These are phyloP conservation scores for Uromyces viciae-fabae DNA, from an alignment of 1,284 basidiomycete species.

Conservation along the genomic window DNA sequence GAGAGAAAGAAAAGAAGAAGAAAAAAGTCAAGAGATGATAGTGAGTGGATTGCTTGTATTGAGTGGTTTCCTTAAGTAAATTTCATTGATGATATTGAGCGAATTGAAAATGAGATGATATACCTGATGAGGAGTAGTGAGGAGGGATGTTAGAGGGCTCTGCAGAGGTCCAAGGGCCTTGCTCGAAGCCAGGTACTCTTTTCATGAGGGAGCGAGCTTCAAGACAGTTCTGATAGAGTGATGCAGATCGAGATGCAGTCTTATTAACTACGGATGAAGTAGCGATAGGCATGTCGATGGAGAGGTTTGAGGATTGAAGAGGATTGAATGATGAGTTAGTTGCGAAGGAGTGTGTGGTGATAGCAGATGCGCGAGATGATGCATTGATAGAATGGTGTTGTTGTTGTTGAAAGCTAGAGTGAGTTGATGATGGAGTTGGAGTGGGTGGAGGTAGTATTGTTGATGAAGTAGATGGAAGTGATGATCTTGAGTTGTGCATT, in stretches of 20 bases:
- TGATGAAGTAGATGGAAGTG: too few species aligned
- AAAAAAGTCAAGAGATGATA: slow-evolving; percentile 55
- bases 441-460: too few species aligned
- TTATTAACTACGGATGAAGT: slow-evolving; percentile 68
- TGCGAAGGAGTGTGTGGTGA: slow-evolving; percentile 26
- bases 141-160: slow-evolving; percentile 50
- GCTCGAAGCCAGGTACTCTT: slow-evolving; percentile 67
- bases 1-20: background rate
- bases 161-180: slow-evolving; percentile 24
- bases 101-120: slow-evolving; percentile 59
- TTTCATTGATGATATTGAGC: too few species aligned
- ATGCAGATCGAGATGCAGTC: slow-evolving; percentile 71
- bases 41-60: slow-evolving; percentile 13
- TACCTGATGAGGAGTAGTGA: slow-evolving; percentile 51
- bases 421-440: too few species aligned
- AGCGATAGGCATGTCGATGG: slow-evolving; percentile 67
- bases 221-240: slow-evolving; percentile 81
- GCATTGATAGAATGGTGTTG: slow-evolving; percentile 9
- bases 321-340: slow-evolving; percentile 44
- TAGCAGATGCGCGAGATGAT: background rate
- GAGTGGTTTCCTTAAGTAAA: slow-evolving; percentile 53
- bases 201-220: slow-evolving; percentile 68
- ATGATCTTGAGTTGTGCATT: too few species aligned
- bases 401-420: too few species aligned
- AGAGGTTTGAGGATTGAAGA: slow-evolving; percentile 44